Conservation (phyloP, 257 asterid genomes). For the Nicotiana sylvestris region DNA sequence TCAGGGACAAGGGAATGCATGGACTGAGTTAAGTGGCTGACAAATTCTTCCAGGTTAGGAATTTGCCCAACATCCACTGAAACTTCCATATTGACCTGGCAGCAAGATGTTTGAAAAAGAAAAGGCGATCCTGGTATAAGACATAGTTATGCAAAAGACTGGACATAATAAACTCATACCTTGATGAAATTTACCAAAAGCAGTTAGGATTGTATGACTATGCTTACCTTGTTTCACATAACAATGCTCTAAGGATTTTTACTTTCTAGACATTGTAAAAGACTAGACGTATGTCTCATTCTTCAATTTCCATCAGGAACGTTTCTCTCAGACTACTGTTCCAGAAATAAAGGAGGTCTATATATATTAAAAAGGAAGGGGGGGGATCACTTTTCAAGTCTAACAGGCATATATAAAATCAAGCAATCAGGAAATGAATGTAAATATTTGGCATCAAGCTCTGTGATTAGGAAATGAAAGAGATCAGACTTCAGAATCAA, state of each 20-base stretch:
- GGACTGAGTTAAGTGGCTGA: conserved; percentile 63
- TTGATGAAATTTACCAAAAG: not conserved
- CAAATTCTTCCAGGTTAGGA: conserved; percentile 71
- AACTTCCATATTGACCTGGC: conserved; percentile 87
- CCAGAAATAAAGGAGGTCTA: not conserved
- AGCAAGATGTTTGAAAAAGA: conserved; percentile 6
- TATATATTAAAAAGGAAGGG: not conserved
- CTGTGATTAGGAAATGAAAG: not conserved
- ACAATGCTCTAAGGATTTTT: not conserved
- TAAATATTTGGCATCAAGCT: not conserved
- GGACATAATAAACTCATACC: not conserved
- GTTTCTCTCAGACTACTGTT: not conserved
- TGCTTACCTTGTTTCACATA: not conserved
- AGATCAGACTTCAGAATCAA: conserved; percentile 3
- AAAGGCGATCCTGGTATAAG: not conserved
- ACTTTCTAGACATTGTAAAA: not conserved
- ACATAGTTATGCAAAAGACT: not conserved
- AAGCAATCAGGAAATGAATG: not conserved
- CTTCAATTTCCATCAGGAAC: not conserved
- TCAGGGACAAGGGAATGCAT: conserved; percentile 87
- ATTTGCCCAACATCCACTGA: conserved; percentile 53
- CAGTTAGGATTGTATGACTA: not conserved
- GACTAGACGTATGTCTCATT: not conserved
- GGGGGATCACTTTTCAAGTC: not conserved
- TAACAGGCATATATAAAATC: not conserved